These are phyloP conservation scores for Lasiosphaeria hispida DNA, from an alignment of 495 filamentous ascomycete genomes.

Conservation along the genomic window DNA sequence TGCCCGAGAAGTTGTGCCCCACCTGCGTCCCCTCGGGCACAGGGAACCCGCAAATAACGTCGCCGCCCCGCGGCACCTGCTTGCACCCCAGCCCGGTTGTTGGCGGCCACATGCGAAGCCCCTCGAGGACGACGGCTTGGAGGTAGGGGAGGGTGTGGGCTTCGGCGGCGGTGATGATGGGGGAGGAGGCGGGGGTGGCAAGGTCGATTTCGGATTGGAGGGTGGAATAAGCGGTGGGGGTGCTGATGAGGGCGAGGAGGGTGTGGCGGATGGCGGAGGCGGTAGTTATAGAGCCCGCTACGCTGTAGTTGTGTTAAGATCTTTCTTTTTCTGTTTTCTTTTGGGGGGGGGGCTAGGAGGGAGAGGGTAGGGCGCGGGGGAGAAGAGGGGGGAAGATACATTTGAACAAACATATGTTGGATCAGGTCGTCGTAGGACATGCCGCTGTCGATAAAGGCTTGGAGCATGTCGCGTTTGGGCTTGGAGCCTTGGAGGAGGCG, in stretches of 20 bases:
- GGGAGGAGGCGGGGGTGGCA: conserved; percentile 27
- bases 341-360: too few relatives aligned
- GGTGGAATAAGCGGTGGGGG: conserved; percentile 44
- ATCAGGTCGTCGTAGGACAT: conserved; percentile 28
- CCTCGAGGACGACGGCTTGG: conserved; percentile 47
- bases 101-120: conserved; percentile 44
- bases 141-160: conserved; percentile 46
- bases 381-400: conserved; percentile 16
- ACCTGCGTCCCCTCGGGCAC: conserved; percentile 49
- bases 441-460: conserved; percentile 41
- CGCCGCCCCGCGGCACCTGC: neutral
- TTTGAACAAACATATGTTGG: conserved; percentile 24
- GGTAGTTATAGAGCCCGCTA: conserved; percentile 66
- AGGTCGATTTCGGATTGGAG: conserved; percentile 58
- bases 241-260: conserved; percentile 51
- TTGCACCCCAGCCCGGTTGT: conserved; percentile 42
- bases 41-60: conserved; percentile 24
- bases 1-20: conserved; percentile 31
- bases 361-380: conserved; percentile 33
- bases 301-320: conserved; percentile 18
- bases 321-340: too few relatives aligned
- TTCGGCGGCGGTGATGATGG: conserved; percentile 33
- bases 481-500: too few relatives aligned
- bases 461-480: conserved; percentile 35
- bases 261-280: conserved; percentile 57